Evolutionary conservation across 257 asterid species (phyloP), one percentile per base, ranked within the genome.

Genomic region (Nicotiana knightiana): DNA sequence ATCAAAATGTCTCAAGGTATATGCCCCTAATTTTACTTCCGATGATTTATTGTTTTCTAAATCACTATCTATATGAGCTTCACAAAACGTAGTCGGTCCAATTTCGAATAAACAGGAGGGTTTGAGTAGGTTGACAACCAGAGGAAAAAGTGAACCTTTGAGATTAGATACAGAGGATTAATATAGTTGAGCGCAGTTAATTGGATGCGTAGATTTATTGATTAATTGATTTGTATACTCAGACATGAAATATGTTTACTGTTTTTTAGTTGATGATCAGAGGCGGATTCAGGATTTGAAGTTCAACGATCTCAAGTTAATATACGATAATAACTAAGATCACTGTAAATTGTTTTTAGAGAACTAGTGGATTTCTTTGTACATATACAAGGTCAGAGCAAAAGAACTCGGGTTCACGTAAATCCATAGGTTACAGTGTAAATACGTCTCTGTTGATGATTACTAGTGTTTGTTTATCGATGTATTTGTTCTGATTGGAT

Each of bases 1-100:
- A 75, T 26, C 0, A 75, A 75, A 48, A 75, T 75, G 80, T 75
- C 80, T 48, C 80, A 75, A 51, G 64, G 80, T 75, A 51, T 26
- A 1, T 75, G 4, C 37, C 63, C 63, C 62, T 75, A 75, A 75
- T 51, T 75, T 24, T 51, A 26, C 2, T 12, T 75, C 46, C 5
- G 2, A 73, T 26, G 3, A 51, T 48, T 75, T 75, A 13, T 4
- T 21, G 37, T 46, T 71, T 13, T 9, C 0, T 5, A 5, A 21
- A 70, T 43, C 12, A 11, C 55, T 3, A 3, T 28, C 10, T 64
- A 64, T 28, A 64, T 26, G 1, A 62, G 33, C 66, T 61, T 59
- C 65, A n/a, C 26, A 9, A 43, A 43, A 12, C 51, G 3, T 43
- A 43, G 9, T 9, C 2, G 6, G 67, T 62, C 67, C 57, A 11